phyloP scores from a whole-genome alignment of 1,139 yeast genomes.

The Blastobotrys ciferrii region DNA sequence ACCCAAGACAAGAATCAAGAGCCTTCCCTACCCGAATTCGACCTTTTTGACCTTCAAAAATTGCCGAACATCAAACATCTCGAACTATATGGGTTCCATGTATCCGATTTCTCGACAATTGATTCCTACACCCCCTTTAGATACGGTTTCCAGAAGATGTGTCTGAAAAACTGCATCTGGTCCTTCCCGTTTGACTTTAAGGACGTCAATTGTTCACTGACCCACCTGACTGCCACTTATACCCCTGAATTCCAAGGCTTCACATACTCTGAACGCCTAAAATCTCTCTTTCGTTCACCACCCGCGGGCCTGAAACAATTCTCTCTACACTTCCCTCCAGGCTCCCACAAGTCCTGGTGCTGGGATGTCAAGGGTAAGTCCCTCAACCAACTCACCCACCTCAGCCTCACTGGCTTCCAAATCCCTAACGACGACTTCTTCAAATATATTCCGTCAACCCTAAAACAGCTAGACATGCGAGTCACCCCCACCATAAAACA shows the following conservation, averaged over 20 bases:
- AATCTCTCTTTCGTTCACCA: slow-evolving; percentile 13
- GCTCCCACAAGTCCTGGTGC: slow-evolving; percentile 16
- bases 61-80: slow-evolving; percentile 11
- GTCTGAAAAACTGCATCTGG: slow-evolving; percentile 16
- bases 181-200: slow-evolving; percentile 15
- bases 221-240: slow-evolving; percentile 6
- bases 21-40: slow-evolving; percentile 15
- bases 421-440: slow-evolving; percentile 12
- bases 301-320: slow-evolving; percentile 10
- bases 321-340: slow-evolving; percentile 10
- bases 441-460: slow-evolving; percentile 7
- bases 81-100: slow-evolving; percentile 13
- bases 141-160: slow-evolving; percentile 4
- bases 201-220: slow-evolving; percentile 8
- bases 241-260: slow-evolving; percentile 10
- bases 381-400: slow-evolving; percentile 3
- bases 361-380: slow-evolving; percentile 8
- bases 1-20: slow-evolving; percentile 10
- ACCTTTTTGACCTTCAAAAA: slow-evolving; percentile 10
- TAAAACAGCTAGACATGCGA: slow-evolving; percentile 7
- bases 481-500: not conserved
- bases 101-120: slow-evolving; percentile 10
- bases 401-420: slow-evolving; percentile 14
- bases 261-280: slow-evolving; percentile 17
- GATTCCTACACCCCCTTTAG: not conserved